Percentiles rank a stretch among this genome's conserved stretches.
phyloP scores from a whole-genome alignment of 2,329 filamentous ascomycete species.

The Colletotrichum horii region DNA sequence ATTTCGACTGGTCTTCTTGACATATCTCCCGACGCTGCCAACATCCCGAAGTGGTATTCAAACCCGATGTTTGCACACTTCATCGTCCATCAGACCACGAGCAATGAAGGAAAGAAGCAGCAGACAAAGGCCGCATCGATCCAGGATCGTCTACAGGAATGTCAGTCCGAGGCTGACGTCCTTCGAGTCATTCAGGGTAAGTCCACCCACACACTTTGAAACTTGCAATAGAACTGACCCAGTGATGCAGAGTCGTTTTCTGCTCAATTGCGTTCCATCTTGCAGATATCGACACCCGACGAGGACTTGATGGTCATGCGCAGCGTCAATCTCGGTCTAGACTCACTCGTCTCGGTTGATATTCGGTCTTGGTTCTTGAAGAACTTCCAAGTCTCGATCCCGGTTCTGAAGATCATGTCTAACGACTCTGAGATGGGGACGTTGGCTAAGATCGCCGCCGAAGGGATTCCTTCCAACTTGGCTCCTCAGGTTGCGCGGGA shows the following conservation, averaged over 20 bases:
- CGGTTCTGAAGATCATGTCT: constrained; percentile 36
- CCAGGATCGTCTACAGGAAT: neutral
- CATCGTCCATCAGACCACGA: neutral
- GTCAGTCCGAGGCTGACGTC: neutral
- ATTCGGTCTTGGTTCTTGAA: constrained; percentile 54
- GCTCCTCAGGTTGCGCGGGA: neutral
- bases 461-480: neutral
- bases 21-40: neutral
- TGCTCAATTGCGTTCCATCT: constrained; percentile 13
- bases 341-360: constrained; percentile 32
- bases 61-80: neutral
- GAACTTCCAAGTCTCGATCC: constrained; percentile 45
- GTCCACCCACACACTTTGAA: neutral
- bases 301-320: neutral
- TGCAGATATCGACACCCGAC: constrained; percentile 20
- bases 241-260: neutral
- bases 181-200: neutral
- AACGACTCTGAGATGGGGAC: neutral
- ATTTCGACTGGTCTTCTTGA: neutral
- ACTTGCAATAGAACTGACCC: neutral
- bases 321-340: constrained; percentile 27
- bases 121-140: neutral
- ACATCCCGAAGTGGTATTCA: neutral
- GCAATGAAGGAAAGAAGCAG: neutral
- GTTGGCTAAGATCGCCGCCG: neutral